These are phyloP conservation scores for Saturnispora besseyi DNA, from an alignment of 805 yeast species.

Conservation along the genomic window DNA sequence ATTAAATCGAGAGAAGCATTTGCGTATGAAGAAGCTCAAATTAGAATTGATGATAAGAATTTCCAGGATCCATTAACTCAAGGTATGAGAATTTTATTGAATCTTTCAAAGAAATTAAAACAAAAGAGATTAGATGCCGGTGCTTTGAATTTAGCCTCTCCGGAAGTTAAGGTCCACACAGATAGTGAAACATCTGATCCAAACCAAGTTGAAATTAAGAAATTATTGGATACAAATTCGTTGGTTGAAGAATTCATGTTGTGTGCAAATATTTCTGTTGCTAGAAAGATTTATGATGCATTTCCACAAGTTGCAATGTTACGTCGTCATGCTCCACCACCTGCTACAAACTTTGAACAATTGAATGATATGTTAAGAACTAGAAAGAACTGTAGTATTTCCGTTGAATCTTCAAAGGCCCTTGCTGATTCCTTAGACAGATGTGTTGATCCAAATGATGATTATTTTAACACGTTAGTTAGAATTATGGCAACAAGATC, in stretches of 20 bases:
- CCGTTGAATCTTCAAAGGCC: conserved; percentile 79
- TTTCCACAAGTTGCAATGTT: conserved; percentile 98
- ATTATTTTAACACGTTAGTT: conserved; percentile 84
- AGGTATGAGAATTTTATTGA: conserved; percentile 77
- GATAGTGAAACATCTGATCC: conserved; percentile 98
- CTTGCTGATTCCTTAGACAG: conserved; percentile 90
- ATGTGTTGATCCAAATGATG: conserved; percentile 74
- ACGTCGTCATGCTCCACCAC: conserved; percentile 97
- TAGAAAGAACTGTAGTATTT: conserved; percentile 64
- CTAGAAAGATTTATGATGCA: conserved; percentile 82
- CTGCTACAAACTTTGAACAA: conserved; percentile 82
- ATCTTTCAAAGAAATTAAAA: conserved; percentile 75
- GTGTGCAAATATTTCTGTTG: conserved; percentile 93
- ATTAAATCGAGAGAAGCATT: conserved; percentile 91
- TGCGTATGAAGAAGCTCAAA: conserved; percentile 88
- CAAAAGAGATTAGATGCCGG: conserved; percentile 87
- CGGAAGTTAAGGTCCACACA: conserved; percentile 95
- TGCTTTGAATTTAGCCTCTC: conserved; percentile 93
- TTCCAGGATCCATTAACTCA: conserved; percentile 78
- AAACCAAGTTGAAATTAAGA: conserved; percentile 85
- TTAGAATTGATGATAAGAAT: conserved; percentile 70
- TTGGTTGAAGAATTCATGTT: conserved; percentile 97
- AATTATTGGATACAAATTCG: conserved; percentile 83
- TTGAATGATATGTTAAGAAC: conserved; percentile 83
- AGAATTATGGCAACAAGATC: conserved; percentile 97